These are phyloP conservation scores for Penicillium pancosmium DNA, from an alignment of 495 filamentous ascomycete genomes.

Conservation along the genomic window DNA sequence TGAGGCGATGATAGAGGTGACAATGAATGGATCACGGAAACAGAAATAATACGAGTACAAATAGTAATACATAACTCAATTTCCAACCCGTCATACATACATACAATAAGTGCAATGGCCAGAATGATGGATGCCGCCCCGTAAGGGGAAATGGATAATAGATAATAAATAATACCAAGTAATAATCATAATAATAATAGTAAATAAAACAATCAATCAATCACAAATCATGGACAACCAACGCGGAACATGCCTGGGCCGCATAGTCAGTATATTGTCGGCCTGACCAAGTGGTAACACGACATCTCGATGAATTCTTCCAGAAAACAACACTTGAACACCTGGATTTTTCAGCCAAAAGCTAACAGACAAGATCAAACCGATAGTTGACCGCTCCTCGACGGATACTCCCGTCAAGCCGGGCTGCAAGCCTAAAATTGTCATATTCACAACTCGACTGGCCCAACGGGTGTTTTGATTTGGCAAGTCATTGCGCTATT, in stretches of 20 bases:
- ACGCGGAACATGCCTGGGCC: background rate
- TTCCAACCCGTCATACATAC: too few relatives aligned
- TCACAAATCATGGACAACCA: background rate
- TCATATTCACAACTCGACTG: slow-evolving; percentile 4
- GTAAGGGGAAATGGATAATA: too few relatives aligned
- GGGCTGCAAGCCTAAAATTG: background rate
- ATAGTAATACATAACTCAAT: background rate
- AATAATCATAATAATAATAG: background rate
- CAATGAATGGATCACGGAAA: background rate
- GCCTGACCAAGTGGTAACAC: background rate
- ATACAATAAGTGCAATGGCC: too few relatives aligned
- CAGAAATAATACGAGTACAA: background rate
- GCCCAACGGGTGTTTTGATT: slow-evolving; percentile 4
- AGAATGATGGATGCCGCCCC: too few relatives aligned
- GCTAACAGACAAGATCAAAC: background rate
- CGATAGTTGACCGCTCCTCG: background rate
- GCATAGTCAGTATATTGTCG: background rate
- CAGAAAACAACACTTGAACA: background rate
- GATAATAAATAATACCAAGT: background rate
- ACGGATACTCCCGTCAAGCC: background rate
- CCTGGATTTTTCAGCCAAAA: background rate
- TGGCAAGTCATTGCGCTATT: background rate
- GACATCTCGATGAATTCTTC: background rate
- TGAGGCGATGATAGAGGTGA: background rate
- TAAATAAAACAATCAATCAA: background rate